Percentiles rank a stretch among this genome's conserved stretches.
Evolutionary conservation across 257 asterid species (phyloP).

Genomic region (Solanum paucissectum): DNA sequence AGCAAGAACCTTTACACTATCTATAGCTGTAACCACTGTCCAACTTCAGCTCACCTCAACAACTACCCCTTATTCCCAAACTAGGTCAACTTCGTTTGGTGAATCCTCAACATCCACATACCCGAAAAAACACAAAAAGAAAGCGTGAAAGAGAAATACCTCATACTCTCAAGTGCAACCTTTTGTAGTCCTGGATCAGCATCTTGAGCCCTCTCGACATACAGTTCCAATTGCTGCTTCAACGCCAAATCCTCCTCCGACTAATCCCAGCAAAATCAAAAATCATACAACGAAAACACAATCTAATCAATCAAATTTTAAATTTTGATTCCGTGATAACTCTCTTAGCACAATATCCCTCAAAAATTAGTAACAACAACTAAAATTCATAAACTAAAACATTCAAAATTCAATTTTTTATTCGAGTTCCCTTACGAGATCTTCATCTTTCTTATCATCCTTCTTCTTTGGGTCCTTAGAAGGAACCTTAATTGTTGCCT

Average conservation of each 20-base stretch:
- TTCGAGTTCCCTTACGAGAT: constrained; percentile 52
- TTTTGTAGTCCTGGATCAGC: constrained; percentile 80
- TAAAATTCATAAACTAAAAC: background rate
- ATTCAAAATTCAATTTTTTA: background rate
- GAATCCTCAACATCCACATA: background rate
- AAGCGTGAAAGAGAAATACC: constrained; percentile 23
- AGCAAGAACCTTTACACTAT: background rate
- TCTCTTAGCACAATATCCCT: background rate
- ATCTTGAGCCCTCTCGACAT: constrained; percentile 88
- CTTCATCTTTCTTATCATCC: constrained; percentile 94
- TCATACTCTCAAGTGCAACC: constrained; percentile 85
- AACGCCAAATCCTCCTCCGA: constrained; percentile 92
- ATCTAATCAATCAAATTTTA: background rate
- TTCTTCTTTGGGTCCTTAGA: constrained; percentile 75
- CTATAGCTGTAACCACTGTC: background rate
- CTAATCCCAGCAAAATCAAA: constrained; percentile 17
- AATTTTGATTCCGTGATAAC: background rate
- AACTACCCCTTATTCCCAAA: background rate
- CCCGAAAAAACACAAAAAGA: background rate
- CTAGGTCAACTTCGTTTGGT: background rate
- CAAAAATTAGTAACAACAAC: background rate
- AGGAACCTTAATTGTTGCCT: constrained; percentile 43
- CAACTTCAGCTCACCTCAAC: background rate
- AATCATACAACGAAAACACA: background rate
- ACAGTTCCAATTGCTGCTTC: constrained; percentile 85